Evolutionary conservation across 2,329 filamentous ascomycete genomes (phyloP), one percentile per base, ranked within the genome.

Genomic region (Penicillium occitanis): DNA sequence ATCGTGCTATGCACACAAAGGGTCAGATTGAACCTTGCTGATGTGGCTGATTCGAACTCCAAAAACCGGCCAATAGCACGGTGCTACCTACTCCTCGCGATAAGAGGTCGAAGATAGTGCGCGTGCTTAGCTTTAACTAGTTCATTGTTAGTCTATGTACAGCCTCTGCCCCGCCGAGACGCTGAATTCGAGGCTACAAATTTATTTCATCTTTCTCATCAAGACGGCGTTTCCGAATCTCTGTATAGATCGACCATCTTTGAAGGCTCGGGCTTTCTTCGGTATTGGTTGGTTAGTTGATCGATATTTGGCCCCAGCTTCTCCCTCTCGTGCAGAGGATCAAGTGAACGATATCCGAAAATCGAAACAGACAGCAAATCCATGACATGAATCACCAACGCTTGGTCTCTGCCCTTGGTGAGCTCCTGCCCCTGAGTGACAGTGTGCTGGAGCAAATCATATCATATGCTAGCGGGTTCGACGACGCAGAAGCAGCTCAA

Each of bases 361-460:
- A 13, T 60, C 17, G 19, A 46, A 37, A 40, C 11, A 30, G 17
- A 60, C 37, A 7, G 19, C 37, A 46, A 25, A 30, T 60, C 3
- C 40, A 25, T 46, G 14, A 60, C 22, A 60, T 60, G 57, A 33
- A 46, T 14, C 22, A 60, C 2, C 57, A 60, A 30, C 19, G 22
- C 37, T 11, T 60, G 28, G 5, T 60, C 17, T 28, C 7, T 30
- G 57, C 57, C 14, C 50, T 63, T 6, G 50, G 64, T 33, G 50
- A 48, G 40, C 19, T 66, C 17, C 60, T 63, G 14, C 64, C 59
- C 25, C 40, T 66, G 22, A 33, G 44, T 8, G 59, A 66, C 22
- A 13, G 13, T 33, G 64, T 63, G 30, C 51, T 63, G n/a, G n/a
- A 42, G 13, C 64, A 66, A 28, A 33, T 66, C 25, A 25, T 63